Base-by-base conservation (phyloP, 1,284 basidiomycete species). In the Omphalotus olearius region DNA sequence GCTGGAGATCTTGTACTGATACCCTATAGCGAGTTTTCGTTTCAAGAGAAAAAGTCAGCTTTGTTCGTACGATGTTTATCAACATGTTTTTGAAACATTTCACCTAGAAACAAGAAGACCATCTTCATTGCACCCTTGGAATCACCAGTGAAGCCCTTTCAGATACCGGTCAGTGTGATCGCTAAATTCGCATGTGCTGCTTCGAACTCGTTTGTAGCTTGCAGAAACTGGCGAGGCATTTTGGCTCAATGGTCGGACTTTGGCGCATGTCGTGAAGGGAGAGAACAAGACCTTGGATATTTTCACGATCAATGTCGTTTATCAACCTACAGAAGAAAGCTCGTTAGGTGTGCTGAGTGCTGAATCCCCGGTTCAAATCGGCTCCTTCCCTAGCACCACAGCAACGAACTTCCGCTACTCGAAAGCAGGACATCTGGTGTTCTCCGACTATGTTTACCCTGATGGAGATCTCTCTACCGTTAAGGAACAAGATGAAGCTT, bases 381-480 rank as follows among this genome's bases (percentile, higher is more conserved):
- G 78, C 40, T 77, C 73, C 33, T 80, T 91, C 64, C 89, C 88
- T 5, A 79, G 83, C 37, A 75, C 77, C 45, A 74, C 79, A 14
- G 80, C 82, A 0, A 68, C 76, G 30, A 87, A 87, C 66, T 88
- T 93, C 69, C 78, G 79, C 54, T 92, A 83, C 66, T 76, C 75
- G 9, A 59, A 66, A 45, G 67, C 67, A n/a, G 73, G 75, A 16
- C 59, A 70, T 20, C 73, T 90, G 25, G 79, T 88, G 7, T 93
- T 93, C 70, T 87, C 86, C 0, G 89, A 87, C 20, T 78, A 81
- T 51, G 89, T 93, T 2, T 85, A 90, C 64, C 65, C 75, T 0
- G 88, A 93, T 57, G 85, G 83, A 1, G 78, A 88, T 53, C 71
- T 94, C 41, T 78, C 74, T 33, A 74, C 79, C 5, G 83, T 85